phyloP scores from a whole-genome alignment of 441 rosid genomes.

The Jatropha multifida region DNA sequence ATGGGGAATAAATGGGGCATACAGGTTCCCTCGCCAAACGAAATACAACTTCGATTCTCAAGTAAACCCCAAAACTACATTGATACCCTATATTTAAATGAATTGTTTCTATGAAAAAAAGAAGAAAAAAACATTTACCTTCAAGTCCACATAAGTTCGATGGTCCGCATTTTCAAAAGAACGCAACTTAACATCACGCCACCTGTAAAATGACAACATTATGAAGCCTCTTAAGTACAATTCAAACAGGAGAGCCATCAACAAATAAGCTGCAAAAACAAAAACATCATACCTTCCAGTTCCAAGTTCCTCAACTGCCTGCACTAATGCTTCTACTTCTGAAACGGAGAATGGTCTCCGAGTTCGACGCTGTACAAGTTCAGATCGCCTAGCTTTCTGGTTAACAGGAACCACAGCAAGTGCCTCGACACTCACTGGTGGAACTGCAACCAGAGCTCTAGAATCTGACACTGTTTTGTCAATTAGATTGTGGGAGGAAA shows the following conservation, averaged over 20 bases:
- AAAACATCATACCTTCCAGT: constrained; percentile 61
- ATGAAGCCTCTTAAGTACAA: not conserved
- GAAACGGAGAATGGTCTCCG: constrained; percentile 77
- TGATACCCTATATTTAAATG: not conserved
- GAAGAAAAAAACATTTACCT: constrained; percentile 41
- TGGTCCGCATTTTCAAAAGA: constrained; percentile 68
- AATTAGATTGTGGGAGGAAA: constrained; percentile 26
- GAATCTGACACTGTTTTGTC: constrained; percentile 34
- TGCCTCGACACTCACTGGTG: constrained; percentile 44
- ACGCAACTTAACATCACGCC: constrained; percentile 69
- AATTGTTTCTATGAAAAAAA: not conserved
- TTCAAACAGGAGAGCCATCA: not conserved
- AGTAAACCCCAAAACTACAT: constrained; percentile 1
- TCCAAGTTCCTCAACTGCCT: constrained; percentile 76
- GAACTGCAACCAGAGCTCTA: constrained; percentile 42
- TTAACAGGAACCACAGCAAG: constrained; percentile 51
- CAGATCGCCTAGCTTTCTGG: constrained; percentile 41
- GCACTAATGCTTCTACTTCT: constrained; percentile 77
- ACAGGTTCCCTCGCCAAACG: not conserved
- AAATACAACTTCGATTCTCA: not conserved
- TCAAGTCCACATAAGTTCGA: constrained; percentile 80
- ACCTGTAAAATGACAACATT: constrained; percentile 35
- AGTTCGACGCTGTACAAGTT: constrained; percentile 59
- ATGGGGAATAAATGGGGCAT: not conserved
- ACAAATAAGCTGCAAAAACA: not conserved